Conservation (phyloP, 805 yeast genomes). For the Yamadazyma laniorum region DNA sequence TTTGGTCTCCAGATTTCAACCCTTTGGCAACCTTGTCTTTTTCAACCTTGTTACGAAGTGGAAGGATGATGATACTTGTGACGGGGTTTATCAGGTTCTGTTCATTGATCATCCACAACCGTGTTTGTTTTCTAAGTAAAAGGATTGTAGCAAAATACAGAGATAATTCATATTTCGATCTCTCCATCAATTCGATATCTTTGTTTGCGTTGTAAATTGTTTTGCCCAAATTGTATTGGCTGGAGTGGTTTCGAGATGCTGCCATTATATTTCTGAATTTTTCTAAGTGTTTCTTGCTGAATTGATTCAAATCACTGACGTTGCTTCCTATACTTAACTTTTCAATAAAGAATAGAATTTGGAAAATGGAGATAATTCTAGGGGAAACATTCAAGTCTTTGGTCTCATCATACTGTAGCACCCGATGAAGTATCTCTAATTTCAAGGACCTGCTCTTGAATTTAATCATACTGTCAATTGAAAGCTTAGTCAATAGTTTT, state of each 20-base stretch:
- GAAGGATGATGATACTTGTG: slow-evolving; percentile 32
- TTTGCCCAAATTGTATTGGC: not conserved
- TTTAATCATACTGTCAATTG: slow-evolving; percentile 39
- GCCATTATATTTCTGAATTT: not conserved
- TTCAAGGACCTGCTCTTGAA: slow-evolving; percentile 40
- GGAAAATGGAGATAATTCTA: slow-evolving; percentile 34
- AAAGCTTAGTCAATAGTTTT: slow-evolving; percentile 34
- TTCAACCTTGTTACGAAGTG: slow-evolving; percentile 18
- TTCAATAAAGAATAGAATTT: slow-evolving; percentile 23
- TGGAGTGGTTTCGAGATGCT: not conserved
- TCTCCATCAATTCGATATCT: slow-evolving; percentile 6
- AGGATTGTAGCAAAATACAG: slow-evolving; percentile 44
- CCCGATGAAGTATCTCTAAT: slow-evolving; percentile 46
- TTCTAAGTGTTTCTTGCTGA: not conserved
- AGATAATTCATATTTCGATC: slow-evolving; percentile 17
- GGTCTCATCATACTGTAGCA: slow-evolving; percentile 39
- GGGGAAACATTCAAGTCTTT: slow-evolving; percentile 31
- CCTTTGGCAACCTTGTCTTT: slow-evolving; percentile 17
- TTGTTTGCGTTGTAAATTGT: not conserved
- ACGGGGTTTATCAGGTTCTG: slow-evolving; percentile 29
- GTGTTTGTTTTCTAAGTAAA: slow-evolving; percentile 48
- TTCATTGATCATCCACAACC: slow-evolving; percentile 42
- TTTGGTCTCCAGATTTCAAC: slow-evolving; percentile 4
- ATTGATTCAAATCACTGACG: not conserved
- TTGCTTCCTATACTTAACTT: not conserved